Evolutionary conservation across 768 basidiomycete genomes (phyloP), one percentile per base, ranked within the genome.

Genomic region (Psilocybe azurescens): DNA sequence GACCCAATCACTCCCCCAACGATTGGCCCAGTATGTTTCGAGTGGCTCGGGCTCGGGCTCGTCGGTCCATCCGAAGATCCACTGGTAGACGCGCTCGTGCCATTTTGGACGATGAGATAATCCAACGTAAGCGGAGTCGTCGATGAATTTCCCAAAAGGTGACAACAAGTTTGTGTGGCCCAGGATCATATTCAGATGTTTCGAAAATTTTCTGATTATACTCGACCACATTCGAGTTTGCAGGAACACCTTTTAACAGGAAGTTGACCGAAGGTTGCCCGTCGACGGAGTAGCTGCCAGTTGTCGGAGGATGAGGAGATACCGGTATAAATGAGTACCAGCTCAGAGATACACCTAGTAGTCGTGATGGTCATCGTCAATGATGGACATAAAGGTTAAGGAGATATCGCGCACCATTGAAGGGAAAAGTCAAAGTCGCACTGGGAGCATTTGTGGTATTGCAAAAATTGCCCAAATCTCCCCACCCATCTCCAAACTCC

Each of bases 261-360:
- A 73, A 74, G 18, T 46, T 58, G 14, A 57, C 59, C 5, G 62
- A 62, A 5, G 56, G 44, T 33, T 59, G 60, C 0, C 59, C 67
- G 32, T 76, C 75, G 5, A 76, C 56, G 53, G 64, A 57, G 48
- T 67, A 73, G 39, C 60, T 64, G 1, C 50, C 69, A 28, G 67
- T 68, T 36, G 70, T 58, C 18, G 63, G 41, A n/a, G 30, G 55
- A n/a, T 60, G 55, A 10, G 66, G 67, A 9, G 57, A 51, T 62
- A 69, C 70, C 9, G 67, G 68, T 36, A 71, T 70, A 47, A 65
- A 66, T 28, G 67, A 68, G 54, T 69, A 73, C 72, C 72, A 73
- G 36, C 65, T 69, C 5, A 73, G 32, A 14, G 69, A 71, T 32
- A 66, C 48, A 18, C 68, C 67, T 70, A 30, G 41, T 36, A 36